Percentiles rank a stretch among this genome's conserved stretches.
These are phyloP conservation scores for Cystobasidium ongulense DNA, from an alignment of 768 basidiomycete species.

Conservation along the genomic window DNA sequence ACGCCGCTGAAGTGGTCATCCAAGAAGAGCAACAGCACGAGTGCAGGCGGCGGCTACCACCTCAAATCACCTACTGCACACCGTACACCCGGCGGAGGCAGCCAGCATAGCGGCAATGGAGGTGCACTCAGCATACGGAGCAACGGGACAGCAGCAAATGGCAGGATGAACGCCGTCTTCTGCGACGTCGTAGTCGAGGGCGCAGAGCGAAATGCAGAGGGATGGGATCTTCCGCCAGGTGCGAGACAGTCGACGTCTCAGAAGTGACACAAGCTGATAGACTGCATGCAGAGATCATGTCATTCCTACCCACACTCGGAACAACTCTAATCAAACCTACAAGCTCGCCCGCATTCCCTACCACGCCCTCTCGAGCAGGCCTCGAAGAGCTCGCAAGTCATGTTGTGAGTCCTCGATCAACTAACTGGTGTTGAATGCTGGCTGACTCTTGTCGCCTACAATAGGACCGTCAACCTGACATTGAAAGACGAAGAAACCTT, in stretches of 20 bases:
- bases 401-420: neutral
- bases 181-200: conserved; percentile 27
- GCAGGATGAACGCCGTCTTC: conserved; percentile 10
- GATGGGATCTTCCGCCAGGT: conserved; percentile 28
- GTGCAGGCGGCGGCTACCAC: neutral
- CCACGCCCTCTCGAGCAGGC: conserved; percentile 13
- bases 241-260: neutral
- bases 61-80: neutral
- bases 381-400: conserved; percentile 20
- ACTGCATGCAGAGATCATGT: conserved; percentile 11
- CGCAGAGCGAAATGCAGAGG: neutral
- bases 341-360: conserved; percentile 28
- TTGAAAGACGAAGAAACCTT: conserved; percentile 8
- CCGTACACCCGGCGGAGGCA: neutral
- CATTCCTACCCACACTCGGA: conserved; percentile 15
- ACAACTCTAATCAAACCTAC: neutral
- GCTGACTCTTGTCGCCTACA: neutral
- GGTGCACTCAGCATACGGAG: neutral
- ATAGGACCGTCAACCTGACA: conserved; percentile 19
- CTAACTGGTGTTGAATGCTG: neutral
- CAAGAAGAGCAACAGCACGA: conserved; percentile 5
- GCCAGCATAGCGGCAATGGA: conserved; percentile 3
- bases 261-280: neutral
- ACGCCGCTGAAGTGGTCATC: conserved; percentile 16
- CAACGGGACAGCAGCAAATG: neutral